Conservation (phyloP, 2,329 filamentous ascomycete species). For the Gaeumannomyces tritici region DNA sequence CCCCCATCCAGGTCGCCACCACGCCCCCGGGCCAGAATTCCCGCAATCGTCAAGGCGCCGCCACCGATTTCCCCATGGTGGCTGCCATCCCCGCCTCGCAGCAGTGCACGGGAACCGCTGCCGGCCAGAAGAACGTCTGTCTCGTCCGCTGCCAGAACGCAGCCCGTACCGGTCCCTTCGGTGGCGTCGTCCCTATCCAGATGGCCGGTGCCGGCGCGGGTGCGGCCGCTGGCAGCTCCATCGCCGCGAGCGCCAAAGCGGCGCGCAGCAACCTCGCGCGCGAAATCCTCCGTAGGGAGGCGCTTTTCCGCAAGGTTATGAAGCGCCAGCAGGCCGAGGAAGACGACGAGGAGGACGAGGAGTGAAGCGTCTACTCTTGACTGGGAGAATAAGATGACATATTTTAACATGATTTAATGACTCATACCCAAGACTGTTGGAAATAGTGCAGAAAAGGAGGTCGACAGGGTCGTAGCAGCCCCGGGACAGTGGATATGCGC, state of each 20-base stretch:
- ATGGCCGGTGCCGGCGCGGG: neutral
- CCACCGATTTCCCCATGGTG: conserved; percentile 28
- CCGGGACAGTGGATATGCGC: neutral
- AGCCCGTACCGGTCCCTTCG: conserved; percentile 51
- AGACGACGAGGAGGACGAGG: neutral
- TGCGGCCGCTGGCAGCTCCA: neutral
- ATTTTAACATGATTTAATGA: too few species aligned
- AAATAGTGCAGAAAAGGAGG: too few species aligned
- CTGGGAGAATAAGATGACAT: too few species aligned
- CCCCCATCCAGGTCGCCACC: conserved; percentile 42
- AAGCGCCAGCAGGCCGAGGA: neutral
- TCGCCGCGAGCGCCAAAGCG: neutral
- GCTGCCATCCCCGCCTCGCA: conserved; percentile 44
- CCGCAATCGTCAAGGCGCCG: neutral
- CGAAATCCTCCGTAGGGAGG: conserved; percentile 2
- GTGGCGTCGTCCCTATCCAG: conserved; percentile 29
- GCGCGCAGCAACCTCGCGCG: neutral
- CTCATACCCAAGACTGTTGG: too few species aligned
- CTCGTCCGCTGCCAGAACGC: conserved; percentile 54
- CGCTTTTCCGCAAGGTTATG: conserved; percentile 2
- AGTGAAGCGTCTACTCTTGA: neutral
- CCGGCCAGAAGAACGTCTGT: conserved; percentile 49
- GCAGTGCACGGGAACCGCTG: conserved; percentile 49
- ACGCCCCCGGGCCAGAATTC: conserved; percentile 27
- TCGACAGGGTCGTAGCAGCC: too few species aligned